Evolutionary conservation across 2,329 filamentous ascomycete genomes (phyloP).

Genomic region (Didymella glomerata): DNA sequence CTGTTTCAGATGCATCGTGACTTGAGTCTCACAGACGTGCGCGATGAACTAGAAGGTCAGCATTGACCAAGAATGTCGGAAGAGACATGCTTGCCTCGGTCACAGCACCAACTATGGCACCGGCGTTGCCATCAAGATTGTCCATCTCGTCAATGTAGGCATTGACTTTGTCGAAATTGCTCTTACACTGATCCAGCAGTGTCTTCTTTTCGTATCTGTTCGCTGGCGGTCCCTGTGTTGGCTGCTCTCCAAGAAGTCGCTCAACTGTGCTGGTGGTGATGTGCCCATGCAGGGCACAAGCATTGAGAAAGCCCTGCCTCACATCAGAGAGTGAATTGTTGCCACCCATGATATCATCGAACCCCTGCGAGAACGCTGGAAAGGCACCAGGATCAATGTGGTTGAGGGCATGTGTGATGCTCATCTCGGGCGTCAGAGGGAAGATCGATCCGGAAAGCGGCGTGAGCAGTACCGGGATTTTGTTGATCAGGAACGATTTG

Average conservation of each 20-base stretch:
- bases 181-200: conserved; percentile 78
- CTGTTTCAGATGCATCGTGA: conserved; percentile 80
- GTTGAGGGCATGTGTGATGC: conserved; percentile 71
- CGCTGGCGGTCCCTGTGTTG: conserved; percentile 78
- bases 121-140: conserved; percentile 89
- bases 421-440: conserved; percentile 68
- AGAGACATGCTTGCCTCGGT: conserved; percentile 47
- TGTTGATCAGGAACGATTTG: conserved; percentile 85
- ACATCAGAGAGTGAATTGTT: conserved; percentile 71
- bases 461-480: conserved; percentile 68
- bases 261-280: conserved; percentile 81
- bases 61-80: background rate
- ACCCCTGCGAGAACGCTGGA: conserved; percentile 70
- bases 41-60: conserved; percentile 65
- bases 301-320: conserved; percentile 84
- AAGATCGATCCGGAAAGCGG: conserved; percentile 66
- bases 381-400: conserved; percentile 70
- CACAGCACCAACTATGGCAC: conserved; percentile 78
- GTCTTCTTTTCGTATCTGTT: conserved; percentile 80
- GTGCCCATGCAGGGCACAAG: conserved; percentile 88
- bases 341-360: conserved; percentile 63
- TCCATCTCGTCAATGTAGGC: conserved; percentile 83
- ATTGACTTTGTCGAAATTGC: conserved; percentile 77
- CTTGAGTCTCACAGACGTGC: conserved; percentile 74
- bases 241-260: conserved; percentile 81